Base-by-base conservation (phyloP, 495 filamentous ascomycete species). In the Oidiodendron maius region DNA sequence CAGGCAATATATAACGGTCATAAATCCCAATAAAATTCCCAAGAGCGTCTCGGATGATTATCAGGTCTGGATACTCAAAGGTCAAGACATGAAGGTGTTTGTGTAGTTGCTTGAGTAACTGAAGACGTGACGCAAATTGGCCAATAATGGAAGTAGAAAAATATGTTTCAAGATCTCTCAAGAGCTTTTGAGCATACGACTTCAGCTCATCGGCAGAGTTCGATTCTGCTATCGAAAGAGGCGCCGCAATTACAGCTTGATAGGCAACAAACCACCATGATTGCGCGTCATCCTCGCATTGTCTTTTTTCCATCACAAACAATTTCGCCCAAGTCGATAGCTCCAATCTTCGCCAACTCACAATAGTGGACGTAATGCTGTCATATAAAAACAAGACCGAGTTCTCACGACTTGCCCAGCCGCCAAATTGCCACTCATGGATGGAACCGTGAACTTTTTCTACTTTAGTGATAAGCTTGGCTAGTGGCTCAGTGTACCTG, bases 241-340 rank as follows among this genome's bases (percentile, higher is more conserved):
- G 83, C 26, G 81, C 82, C 3, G 81, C 85, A 55, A 99, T 73
- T 42, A 95, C 78, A 22, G 78, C 85, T 65, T 95, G 87, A 44
- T 95, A 97, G 4, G 91, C 87, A 37, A 96, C 78, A 59, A 96
- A 99, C 88, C 91, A 99, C 91, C 93, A 99, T 10, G 84, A 82
- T 51, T 78, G 80, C 9, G 91, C 89, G 57, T 87, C 82, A 24
- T 84, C 74, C 9, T 81, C 67, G 50, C 80, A 86, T 53, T 83
- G 86, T 53, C 80, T 76, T 12, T 81, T 74, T 62, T 99, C 93
- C 50, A 84, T 75, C 55, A 96, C 88, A 40, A 99, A 78, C n/a
- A 99, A 65, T 30, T 80, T 83, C 16, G 87, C 82, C 94, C 94
- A 99, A 3, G 89, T 94, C 1, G 85, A 81, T 21, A 99, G 69